Evolutionary conservation across 2,329 filamentous ascomycete species (phyloP).

Genomic region (Scedosporium dehoogii): DNA sequence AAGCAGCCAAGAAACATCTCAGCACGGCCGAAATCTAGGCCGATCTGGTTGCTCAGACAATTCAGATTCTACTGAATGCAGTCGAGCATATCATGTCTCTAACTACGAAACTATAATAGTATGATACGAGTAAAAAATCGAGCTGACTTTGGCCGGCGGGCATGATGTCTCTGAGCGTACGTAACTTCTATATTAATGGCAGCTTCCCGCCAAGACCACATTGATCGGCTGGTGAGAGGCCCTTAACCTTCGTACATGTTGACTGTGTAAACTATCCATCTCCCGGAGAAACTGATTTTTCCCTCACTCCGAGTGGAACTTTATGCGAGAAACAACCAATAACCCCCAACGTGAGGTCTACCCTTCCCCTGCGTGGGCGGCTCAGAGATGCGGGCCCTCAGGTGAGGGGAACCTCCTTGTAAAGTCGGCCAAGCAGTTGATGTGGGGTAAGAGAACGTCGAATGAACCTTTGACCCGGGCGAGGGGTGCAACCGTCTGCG

Average conservation of each 20-base stretch:
- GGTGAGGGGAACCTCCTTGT: not conserved
- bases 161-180: not conserved
- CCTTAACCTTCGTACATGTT: no score
- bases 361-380: not conserved
- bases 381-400: not conserved
- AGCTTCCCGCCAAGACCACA: not conserved
- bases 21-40: no score
- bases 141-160: not conserved
- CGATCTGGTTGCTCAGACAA: no score
- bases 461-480: not conserved
- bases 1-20: no score
- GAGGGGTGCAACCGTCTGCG: not conserved
- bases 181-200: not conserved
- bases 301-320: not conserved
- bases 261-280: not conserved
- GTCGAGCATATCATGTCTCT: no score
- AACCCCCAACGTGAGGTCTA: not conserved
- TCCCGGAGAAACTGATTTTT: not conserved
- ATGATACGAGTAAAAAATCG: not conserved
- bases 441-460: no score
- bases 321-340: not conserved
- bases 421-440: not conserved
- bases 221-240: not conserved
- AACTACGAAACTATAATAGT: not conserved
- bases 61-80: no score